phyloP scores from a whole-genome alignment of 495 filamentous ascomycete species.

The Tuber umbilicatum region DNA sequence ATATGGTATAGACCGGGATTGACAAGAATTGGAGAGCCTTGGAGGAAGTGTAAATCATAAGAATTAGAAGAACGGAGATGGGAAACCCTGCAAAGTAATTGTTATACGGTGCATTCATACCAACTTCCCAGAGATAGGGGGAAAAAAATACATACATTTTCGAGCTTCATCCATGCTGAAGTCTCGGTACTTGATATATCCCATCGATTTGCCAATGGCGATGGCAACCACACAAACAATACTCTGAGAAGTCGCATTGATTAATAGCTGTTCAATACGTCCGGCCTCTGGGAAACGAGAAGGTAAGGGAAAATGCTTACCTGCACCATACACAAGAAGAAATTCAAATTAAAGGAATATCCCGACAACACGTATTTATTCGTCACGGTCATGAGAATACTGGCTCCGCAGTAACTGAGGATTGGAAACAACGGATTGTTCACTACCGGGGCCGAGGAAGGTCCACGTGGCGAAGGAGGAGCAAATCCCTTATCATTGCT shows the following conservation, averaged over 20 bases:
- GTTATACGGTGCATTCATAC: constrained; percentile 35
- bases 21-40: constrained; percentile 96
- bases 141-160: constrained; percentile 57
- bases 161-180: constrained; percentile 85
- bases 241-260: constrained; percentile 52
- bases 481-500: constrained; percentile 48
- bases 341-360: constrained; percentile 87
- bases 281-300: neutral
- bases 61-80: constrained; percentile 90
- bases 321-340: constrained; percentile 87
- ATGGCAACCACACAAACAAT: constrained; percentile 88
- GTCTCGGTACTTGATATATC: constrained; percentile 82
- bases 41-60: constrained; percentile 97
- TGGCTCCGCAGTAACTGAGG: constrained; percentile 83
- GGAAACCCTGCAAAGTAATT: constrained; percentile 71
- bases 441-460: constrained; percentile 45
- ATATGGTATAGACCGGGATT: constrained; percentile 98
- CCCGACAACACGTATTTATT: constrained; percentile 98
- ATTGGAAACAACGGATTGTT: constrained; percentile 76
- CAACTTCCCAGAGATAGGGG: neutral
- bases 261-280: constrained; percentile 15
- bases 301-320: constrained; percentile 49
- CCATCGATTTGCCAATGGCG: constrained; percentile 68
- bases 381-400: constrained; percentile 96
- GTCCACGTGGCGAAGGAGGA: constrained; percentile 44